Base-by-base conservation (phyloP, 2,329 filamentous ascomycete genomes). In the Fusarium sp. region DNA sequence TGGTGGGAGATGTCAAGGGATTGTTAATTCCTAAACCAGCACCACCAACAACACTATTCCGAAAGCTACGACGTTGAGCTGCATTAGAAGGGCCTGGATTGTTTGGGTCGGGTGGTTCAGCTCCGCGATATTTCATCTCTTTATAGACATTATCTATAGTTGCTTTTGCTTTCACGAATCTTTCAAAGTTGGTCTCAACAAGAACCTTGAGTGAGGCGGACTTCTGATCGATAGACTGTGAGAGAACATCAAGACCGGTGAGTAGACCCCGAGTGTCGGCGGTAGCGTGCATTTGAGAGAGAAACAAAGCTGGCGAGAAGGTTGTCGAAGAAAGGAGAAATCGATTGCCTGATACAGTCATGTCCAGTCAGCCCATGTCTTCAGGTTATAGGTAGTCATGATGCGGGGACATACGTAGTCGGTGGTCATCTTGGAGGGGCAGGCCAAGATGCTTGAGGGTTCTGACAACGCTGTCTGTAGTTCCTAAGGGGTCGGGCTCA, bases 81-180 rank as follows among this genome's bases (percentile, higher is more conserved):
- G 90, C 88, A 21, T 91, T 85, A 20, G 88, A 90, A 74, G 92
- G 90, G 20, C 80, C 76, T n/a, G 80, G 77, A 8, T 57, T 19
- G 15, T 79, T 77, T 38, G 82, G 55, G 6, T 82, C 77, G 4
- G 81, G 79, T 7, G 85, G 83, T 45, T 90, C 88, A 21, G 77
- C 81, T 12, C 88, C 88, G 45, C 86, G 84, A 69, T 83, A 94
- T 84, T 88, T 97, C 96, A 99, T 99, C 78, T 99, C 96, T 65
- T 90, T 96, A 80, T 99, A 99, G 51, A 99, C 96, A 80, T 97
- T 97, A 81, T 99, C 96, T 74, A 99, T 98, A 9, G 95, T 98
- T 19, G 95, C 93, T 79, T 99, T 99, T 42, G 96, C 96, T 66
- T 93, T 91, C 56, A 99, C 96, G 81, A 99, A 99, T 69, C 95